Base-by-base conservation (phyloP, 345 rosid species). In the Noccaea bulbosa region DNA sequence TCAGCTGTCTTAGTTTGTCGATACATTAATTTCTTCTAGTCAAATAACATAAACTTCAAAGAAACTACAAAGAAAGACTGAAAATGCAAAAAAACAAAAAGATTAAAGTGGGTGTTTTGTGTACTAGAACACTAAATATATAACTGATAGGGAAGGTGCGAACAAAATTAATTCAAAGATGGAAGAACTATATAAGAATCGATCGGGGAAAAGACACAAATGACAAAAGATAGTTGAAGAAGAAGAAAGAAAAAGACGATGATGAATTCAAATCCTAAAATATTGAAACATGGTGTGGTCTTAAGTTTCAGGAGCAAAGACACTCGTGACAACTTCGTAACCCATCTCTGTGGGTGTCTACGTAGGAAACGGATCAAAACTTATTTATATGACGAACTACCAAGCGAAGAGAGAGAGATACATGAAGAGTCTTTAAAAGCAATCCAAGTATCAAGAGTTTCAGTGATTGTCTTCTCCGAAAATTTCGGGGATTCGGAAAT, bases 221-320 rank as follows among this genome's bases (percentile, higher is more conserved):
- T 17, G 20, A 17, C 20, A 17, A 17, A 17, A 17, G 20, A 17
- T 0, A 20, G 22, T 20, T 20, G 22, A 20, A 20, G 22, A 38
- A 10, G 50, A 48, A 37, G 45, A 57, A 58, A 58, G 34, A 35
- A 37, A 2, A 48, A 6, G 7, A 1, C 8, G 5, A 30, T 11
- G 33, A 51, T 51, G 56, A 22, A 8, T 7, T 20, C 45, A 33
- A 22, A 0, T 41, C 62, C 48, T 41, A 60, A 46, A 34, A 41
- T 67, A 20, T 20, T 20, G 57, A 69, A 69, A 62, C 47, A 73
- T 10, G 81, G 69, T 17, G 78, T 78, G 55, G 73, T 69, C 57
- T 8, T 78, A 8, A 57, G 75, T 74, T 73, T 78, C 75, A 63
- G 81, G 70, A 8, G 8, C 17, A 66, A 50, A 52, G 75, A 78